Conservation (phyloP, 305 asterid species). For the Nicotiana rustica region DNA sequence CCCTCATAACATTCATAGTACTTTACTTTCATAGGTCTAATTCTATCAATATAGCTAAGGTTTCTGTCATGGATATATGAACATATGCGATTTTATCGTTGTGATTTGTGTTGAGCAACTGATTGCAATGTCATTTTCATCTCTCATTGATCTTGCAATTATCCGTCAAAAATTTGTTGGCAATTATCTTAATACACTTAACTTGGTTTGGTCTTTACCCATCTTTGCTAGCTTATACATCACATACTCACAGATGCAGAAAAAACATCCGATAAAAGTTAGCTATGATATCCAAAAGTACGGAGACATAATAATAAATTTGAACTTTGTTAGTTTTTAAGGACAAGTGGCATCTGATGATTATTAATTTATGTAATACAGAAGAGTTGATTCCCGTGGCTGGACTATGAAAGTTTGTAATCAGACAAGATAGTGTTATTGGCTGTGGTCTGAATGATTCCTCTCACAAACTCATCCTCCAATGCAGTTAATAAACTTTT, state of each 20-base stretch:
- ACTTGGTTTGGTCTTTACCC: slow-evolving; percentile 6
- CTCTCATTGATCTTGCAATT: background rate
- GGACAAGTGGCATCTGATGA: background rate
- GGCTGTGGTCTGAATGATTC: background rate
- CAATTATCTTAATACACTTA: slow-evolving; percentile 6
- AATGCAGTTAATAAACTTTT: slow-evolving; percentile 15
- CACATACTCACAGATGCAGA: slow-evolving; percentile 10
- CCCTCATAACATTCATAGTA: background rate
- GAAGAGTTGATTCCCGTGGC: background rate
- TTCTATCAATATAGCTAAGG: background rate
- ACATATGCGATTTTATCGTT: background rate
- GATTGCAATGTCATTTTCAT: slow-evolving; percentile 27
- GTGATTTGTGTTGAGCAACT: slow-evolving; percentile 24
- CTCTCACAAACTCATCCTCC: slow-evolving; percentile 13
- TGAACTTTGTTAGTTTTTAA: background rate
- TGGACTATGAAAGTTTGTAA: slow-evolving; percentile 3
- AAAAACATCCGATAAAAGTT: background rate
- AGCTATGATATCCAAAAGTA: slow-evolving; percentile 7
- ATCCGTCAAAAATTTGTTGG: slow-evolving; percentile 21
- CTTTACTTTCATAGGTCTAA: background rate
- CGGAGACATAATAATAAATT: slow-evolving; percentile 5
- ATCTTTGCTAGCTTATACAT: slow-evolving; percentile 3
- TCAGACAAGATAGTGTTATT: slow-evolving; percentile 9
- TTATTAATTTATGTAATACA: slow-evolving; percentile 4
- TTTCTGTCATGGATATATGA: slow-evolving; percentile 1